Percentiles rank a stretch among this genome's conserved stretches.
These are phyloP conservation scores for Dictyostelium capitatum DNA, from an alignment of 78 protist genomes.

Conservation along the genomic window DNA sequence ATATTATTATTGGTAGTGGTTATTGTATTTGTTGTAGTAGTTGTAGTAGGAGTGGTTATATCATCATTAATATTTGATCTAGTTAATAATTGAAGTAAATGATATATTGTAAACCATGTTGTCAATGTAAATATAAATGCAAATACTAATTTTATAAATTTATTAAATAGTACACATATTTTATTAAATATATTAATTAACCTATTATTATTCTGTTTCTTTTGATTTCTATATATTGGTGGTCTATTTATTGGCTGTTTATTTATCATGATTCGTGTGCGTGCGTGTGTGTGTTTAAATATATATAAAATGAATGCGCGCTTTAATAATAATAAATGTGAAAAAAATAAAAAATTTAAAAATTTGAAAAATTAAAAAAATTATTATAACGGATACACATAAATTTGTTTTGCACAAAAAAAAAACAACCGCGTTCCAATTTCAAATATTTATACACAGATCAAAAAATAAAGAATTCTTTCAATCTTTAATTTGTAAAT, in stretches of 20 bases:
- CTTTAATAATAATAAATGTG: background rate
- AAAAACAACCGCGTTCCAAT: too few species aligned
- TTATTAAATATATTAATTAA: slow-evolving; percentile 1
- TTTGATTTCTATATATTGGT: background rate
- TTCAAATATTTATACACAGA: too few species aligned
- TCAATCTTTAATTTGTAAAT: too few species aligned
- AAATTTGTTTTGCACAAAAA: too few species aligned
- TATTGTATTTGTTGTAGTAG: background rate
- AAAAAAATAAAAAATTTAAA: background rate
- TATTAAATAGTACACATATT: background rate
- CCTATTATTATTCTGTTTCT: background rate
- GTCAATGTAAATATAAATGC: background rate
- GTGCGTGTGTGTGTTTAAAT: too few species aligned
- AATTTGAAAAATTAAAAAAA: background rate
- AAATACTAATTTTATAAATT: background rate
- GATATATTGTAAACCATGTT: slow-evolving; percentile 1
- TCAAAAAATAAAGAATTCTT: too few species aligned
- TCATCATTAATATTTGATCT: background rate
- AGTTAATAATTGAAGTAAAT: background rate
- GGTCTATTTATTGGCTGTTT: background rate
- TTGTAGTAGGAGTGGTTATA: background rate
- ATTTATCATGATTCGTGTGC: background rate
- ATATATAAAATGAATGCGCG: background rate
- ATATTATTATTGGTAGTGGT: background rate
- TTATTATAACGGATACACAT: too few species aligned